These are phyloP conservation scores for Scedosporium dehoogii DNA, from an alignment of 2,329 filamentous ascomycete genomes.

Conservation along the genomic window DNA sequence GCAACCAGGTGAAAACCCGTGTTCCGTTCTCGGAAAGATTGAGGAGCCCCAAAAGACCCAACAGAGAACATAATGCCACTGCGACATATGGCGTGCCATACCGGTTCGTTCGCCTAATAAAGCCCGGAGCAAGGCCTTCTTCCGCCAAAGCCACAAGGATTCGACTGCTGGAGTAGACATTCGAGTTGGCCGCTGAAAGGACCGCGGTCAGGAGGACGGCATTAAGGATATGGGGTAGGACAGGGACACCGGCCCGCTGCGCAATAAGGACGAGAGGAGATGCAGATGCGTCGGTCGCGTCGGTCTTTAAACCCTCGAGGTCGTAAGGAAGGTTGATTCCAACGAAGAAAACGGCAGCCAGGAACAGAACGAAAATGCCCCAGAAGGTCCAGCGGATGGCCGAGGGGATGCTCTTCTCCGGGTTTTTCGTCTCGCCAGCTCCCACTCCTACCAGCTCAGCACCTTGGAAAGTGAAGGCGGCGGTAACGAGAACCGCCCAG, in stretches of 20 bases:
- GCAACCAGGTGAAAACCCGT: conserved; percentile 61
- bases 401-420: conserved; percentile 59
- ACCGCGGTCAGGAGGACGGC: conserved; percentile 69
- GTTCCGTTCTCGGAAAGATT: conserved; percentile 50
- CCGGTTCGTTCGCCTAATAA: conserved; percentile 50
- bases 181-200: conserved; percentile 68
- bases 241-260: conserved; percentile 50
- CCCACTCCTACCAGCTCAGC: conserved; percentile 68
- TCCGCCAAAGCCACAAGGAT: conserved; percentile 57
- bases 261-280: conserved; percentile 56
- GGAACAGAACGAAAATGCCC: conserved; percentile 62
- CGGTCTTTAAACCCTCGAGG: conserved; percentile 41
- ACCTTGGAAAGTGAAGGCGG: conserved; percentile 62
- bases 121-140: conserved; percentile 50
- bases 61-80: conserved; percentile 40
- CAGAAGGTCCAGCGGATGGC: conserved; percentile 69
- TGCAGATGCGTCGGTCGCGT: conserved; percentile 47
- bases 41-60: conserved; percentile 58
- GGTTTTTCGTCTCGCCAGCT: conserved; percentile 68
- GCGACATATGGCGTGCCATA: conserved; percentile 54
- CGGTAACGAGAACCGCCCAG: conserved; percentile 58
- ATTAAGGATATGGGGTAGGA: conserved; percentile 64
- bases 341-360: conserved; percentile 57
- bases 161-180: conserved; percentile 63
- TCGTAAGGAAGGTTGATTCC: conserved; percentile 60